Base-by-base conservation (phyloP, 345 rosid genomes). In the Turnera subulata region DNA sequence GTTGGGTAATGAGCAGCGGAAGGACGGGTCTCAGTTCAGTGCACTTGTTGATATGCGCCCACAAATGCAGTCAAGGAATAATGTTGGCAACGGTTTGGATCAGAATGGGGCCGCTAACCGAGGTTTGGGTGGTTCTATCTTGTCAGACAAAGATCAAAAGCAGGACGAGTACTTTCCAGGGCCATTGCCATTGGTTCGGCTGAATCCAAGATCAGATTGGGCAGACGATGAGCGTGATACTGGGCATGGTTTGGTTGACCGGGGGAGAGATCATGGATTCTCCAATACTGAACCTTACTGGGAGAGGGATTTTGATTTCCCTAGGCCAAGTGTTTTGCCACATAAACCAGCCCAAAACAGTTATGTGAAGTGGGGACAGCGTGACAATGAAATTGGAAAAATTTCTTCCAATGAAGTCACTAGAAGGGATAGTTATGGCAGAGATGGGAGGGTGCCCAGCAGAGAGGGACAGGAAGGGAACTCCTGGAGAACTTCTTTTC, bases 181-280 rank as follows among this genome's bases (percentile, higher is more conserved):
- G 46, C 94, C 91, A 29, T 66, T 92, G 44, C 97, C 96, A 1
- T 67, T 87, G 59, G 86, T 90, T 69, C 79, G 78, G 47, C 67
- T 89, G 86, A 74, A 79, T 21, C 96, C 96, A 19, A 80, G 99
- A 55, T 93, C 95, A 67, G 99, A 93, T 67, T 93, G 99, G 97
- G 95, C 91, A 58, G 99, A 94, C 76, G 99, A 94, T 76, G 99
- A 94, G 71, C 97, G 96, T 63, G 99, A 94, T 61, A 90, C 95
- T 32, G 76, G 97, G 63, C 84, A 68, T 61, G 82, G 82, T 52
- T 76, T 87, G 66, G 59, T 70, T 45, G 84, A 85, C 42, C 58
- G 79, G 24, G 83, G 80, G 59, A 92, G 82, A 50, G 95, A 82
- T 64, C 64, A 74, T 59, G 84, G 84, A 16, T 80, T 78, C 69